Evolutionary conservation across 305 asterid species (phyloP).

Genomic region (Striga hermonthica): DNA sequence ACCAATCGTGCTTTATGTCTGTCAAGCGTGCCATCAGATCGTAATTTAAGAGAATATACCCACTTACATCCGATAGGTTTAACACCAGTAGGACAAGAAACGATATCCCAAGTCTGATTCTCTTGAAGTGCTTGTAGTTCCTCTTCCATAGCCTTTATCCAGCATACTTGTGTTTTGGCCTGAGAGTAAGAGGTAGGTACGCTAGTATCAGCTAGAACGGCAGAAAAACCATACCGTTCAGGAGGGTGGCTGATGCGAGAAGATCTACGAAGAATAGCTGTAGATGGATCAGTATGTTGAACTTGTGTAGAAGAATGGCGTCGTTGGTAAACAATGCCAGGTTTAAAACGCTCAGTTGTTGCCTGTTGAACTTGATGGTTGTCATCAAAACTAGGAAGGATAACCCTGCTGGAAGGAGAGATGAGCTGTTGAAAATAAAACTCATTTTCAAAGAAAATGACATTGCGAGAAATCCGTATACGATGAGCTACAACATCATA

Average conservation of each 20-base stretch:
- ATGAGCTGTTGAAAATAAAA: too few relatives aligned
- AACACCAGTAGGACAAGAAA: not conserved
- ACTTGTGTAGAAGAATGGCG: too few relatives aligned
- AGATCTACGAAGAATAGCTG: not conserved
- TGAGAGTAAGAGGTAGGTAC: not conserved
- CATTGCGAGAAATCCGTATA: too few relatives aligned
- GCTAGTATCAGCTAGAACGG: not conserved
- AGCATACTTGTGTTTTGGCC: not conserved
- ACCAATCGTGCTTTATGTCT: not conserved
- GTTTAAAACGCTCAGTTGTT: too few relatives aligned
- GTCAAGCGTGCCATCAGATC: not conserved
- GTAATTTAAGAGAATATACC: not conserved
- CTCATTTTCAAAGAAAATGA: too few relatives aligned
- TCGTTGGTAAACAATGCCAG: too few relatives aligned
- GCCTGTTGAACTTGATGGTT: too few relatives aligned
- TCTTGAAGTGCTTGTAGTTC: not conserved
- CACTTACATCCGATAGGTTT: constrained; percentile 21
- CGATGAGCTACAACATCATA: not conserved
- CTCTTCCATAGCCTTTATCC: not conserved
- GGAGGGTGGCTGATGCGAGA: not conserved
- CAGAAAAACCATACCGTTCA: not conserved
- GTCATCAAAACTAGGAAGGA: too few relatives aligned
- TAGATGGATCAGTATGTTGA: too few relatives aligned
- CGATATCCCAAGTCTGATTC: constrained; percentile 6
- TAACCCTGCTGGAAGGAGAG: too few relatives aligned